phyloP scores from a whole-genome alignment of 345 rosid species.

The Brassica incana region DNA sequence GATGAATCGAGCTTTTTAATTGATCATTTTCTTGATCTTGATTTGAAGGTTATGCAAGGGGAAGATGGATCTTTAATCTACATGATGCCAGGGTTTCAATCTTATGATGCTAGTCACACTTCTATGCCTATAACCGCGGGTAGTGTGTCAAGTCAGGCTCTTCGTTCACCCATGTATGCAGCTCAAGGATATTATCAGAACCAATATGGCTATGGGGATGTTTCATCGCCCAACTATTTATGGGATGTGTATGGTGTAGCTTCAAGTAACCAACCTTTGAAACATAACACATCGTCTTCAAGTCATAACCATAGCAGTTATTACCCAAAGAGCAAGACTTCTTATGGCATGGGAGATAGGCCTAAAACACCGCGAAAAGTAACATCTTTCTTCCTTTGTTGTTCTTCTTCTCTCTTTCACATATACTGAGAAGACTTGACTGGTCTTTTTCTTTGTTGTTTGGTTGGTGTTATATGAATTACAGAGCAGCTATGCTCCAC shows the following conservation, averaged over 20 bases:
- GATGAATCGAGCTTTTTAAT: not conserved
- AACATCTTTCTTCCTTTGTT: slow-evolving; percentile 7
- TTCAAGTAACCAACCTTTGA: slow-evolving; percentile 40
- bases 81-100: slow-evolving; percentile 48
- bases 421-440: not conserved
- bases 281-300: slow-evolving; percentile 44
- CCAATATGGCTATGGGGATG: slow-evolving; percentile 45
- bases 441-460: not conserved
- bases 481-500: slow-evolving; percentile 35
- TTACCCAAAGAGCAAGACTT: slow-evolving; percentile 38
- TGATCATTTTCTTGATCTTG: slow-evolving; percentile 2
- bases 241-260: slow-evolving; percentile 43
- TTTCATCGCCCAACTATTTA: slow-evolving; percentile 33
- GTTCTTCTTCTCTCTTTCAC: slow-evolving; percentile 8
- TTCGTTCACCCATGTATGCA: slow-evolving; percentile 40
- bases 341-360: slow-evolving; percentile 39
- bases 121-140: slow-evolving; percentile 41
- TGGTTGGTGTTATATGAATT: slow-evolving; percentile 13
- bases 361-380: slow-evolving; percentile 49
- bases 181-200: slow-evolving; percentile 45
- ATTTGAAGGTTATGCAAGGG: slow-evolving; percentile 47
- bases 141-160: slow-evolving; percentile 40
- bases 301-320: slow-evolving; percentile 35
- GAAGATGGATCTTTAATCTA: slow-evolving; percentile 57
- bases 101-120: slow-evolving; percentile 41